phyloP scores from a whole-genome alignment of 805 yeast genomes.

The Starmerella stigmatis region DNA sequence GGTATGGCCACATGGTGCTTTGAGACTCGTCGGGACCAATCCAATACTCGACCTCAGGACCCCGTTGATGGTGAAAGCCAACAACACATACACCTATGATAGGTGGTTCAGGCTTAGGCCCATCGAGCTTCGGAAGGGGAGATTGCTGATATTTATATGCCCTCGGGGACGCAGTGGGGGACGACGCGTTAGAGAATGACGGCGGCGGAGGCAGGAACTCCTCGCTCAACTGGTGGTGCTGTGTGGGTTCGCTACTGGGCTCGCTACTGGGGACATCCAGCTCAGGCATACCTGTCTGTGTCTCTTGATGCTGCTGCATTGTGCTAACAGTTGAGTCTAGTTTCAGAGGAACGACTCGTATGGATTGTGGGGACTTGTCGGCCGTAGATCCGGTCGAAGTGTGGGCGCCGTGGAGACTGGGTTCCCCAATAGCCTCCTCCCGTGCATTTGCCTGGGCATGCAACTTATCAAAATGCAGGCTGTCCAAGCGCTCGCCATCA shows the following conservation, averaged over 20 bases:
- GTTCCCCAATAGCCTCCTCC: no score
- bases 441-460: no score
- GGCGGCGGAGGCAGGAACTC: background rate
- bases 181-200: constrained; percentile 1
- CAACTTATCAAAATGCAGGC: no score
- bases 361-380: no score
- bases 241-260: background rate
- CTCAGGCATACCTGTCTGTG: no score
- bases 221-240: background rate
- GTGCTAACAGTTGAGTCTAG: no score
- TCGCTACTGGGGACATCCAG: no score
- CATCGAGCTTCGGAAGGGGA: constrained; percentile 9
- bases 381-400: no score
- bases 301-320: no score
- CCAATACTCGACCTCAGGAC: constrained; percentile 95
- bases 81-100: constrained; percentile 81
- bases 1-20: constrained; percentile 59
- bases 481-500: no score
- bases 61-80: constrained; percentile 83
- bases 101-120: constrained; percentile 24
- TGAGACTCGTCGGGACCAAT: constrained; percentile 40
- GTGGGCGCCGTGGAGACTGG: no score
- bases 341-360: no score
- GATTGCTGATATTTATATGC: constrained; percentile 18
- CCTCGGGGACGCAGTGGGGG: constrained; percentile 16